Evolutionary conservation across 2,329 filamentous ascomycete genomes (phyloP), one percentile per base, ranked within the genome.

Genomic region (Diaporthe amygdali): DNA sequence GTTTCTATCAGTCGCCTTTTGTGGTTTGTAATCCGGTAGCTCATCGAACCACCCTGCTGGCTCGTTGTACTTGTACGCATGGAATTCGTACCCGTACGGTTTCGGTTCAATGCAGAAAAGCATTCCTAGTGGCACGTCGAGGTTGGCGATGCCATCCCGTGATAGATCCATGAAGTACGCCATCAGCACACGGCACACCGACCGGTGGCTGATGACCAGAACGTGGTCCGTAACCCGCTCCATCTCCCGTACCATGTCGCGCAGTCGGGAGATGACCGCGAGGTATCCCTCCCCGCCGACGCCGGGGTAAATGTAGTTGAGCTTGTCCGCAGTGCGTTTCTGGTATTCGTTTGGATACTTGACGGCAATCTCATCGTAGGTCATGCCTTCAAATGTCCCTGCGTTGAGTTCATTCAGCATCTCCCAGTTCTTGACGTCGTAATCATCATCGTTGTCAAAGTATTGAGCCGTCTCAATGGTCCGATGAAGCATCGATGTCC

Each of bases 321-420:
- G 90, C 84, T 99, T 99, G 84, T 98, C 93, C 71, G 86, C 86
- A 74, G 92, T 90, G 61, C 96, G 93, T 77, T 93, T 92, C 49
- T 87, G 86, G 79, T 94, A 99, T 79, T 99, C 95, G 2, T 94
- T 91, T 0, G 92, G 92, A 78, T 93, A 92, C 72, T 91, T 89
- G n/a, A 88, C 84, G 69, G 91, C 92, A 76, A 99, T 98, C 76
- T 97, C 94, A 2, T 93, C 89, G 80, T 99, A 98, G 0, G 96
- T 98, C 86, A 98, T 91, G 64, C 96, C 96, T 79, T 99, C 96
- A 84, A 98, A 97, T 63, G 91, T 89, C 17, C 96, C 96, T 0
- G 96, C 93, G 77, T 98, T 97, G 61, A 99, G 90, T 82, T 99
- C 96, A 78, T 99, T 97, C 66, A 99, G 89, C 94, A 97, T 97